Evolutionary conservation across 2,329 filamentous ascomycete genomes (phyloP), one percentile per base, ranked within the genome.

Genomic region (Cadophora malorum): DNA sequence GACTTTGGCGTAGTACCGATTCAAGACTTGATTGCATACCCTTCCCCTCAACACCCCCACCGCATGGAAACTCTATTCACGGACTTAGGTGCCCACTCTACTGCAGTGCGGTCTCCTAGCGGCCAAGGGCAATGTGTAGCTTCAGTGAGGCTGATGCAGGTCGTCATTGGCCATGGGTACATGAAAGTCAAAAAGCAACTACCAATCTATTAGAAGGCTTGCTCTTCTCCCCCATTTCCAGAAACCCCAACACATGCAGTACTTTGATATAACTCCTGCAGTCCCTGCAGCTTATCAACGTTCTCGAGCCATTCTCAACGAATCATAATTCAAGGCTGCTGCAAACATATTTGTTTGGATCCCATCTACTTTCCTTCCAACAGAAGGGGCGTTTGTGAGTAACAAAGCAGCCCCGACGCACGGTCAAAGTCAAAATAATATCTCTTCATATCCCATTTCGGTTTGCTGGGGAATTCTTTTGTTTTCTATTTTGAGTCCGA

Each of bases 71-170:
- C 33, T 59, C 21, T 25, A 59, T 25, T 5, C 35, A n/a, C 56
- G 56, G 56, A 59, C 56, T 21, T 28, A 4, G 21, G 35, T 55
- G n/a, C 35, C 33, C 56, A 59, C 56, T 59, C 21, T 23, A 21
- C 56, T 38, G 56, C 35, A 59, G 33, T 35, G 28, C 35, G 10
- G 9, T n/a, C 7, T 21, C n/a, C 23, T 62, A 28, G 59, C 33
- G 31, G 19, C 55, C 41, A 62, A 62, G 38, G 55, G 9, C 35
- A 19, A 38, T 41, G n/a, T 59, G 33, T 62, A 62, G 59, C 59
- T 62, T 62, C 23, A 41, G 49, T 63, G 49, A 63, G 61, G 49
- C 61, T n/a, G 49, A 63, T 63, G 49, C 49, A 63, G 21, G 45
- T 52, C 61, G 16, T 41, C 61, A 63, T 41, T 63, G 47, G 33